phyloP scores from a whole-genome alignment of 345 rosid genomes.

The Mangifera indica region DNA sequence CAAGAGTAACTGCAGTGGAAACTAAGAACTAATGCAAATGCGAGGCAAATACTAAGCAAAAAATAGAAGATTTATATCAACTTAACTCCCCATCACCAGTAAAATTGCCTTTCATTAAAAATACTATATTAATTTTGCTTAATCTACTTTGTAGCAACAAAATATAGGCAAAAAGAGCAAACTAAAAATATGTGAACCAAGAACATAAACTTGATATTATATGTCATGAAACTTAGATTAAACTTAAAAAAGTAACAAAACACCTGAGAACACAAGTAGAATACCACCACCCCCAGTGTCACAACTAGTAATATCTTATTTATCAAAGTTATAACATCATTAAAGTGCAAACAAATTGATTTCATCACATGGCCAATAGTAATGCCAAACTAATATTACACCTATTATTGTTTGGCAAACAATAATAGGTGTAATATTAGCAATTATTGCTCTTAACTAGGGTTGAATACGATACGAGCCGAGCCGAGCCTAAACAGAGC shows the following conservation, averaged over 20 bases:
- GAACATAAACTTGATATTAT: neutral
- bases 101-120: too few species aligned
- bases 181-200: neutral
- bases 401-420: neutral
- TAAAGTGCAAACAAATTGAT: neutral
- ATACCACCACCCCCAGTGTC: neutral
- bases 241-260: neutral
- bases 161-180: neutral
- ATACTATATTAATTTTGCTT: neutral
- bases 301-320: neutral
- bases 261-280: slow-evolving; percentile 38
- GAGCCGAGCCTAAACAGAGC: too few species aligned
- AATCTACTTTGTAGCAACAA: neutral
- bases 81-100: too few species aligned
- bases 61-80: too few species aligned
- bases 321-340: neutral
- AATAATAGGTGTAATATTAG: neutral
- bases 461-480: too few species aligned
- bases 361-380: neutral
- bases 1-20: neutral
- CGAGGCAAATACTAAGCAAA: neutral
- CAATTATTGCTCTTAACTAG: too few species aligned
- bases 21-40: neutral
- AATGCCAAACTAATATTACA: too few species aligned
- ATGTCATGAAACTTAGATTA: neutral